Base-by-base conservation (phyloP, 352 stramenopile species). In the Phytophthora hybrid region DNA sequence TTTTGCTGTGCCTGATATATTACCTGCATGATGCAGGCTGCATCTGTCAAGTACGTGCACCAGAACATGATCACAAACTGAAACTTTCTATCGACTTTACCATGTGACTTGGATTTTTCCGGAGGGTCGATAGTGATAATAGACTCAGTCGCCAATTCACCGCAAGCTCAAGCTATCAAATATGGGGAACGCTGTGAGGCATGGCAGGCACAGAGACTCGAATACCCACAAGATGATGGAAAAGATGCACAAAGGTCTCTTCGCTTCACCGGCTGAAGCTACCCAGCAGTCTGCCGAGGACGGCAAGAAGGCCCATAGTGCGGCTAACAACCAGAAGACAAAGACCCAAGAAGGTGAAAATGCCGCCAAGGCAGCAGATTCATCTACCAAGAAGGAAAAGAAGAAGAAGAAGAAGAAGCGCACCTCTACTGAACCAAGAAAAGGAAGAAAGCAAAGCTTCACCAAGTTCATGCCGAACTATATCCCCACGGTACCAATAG, bases 231-330 rank as follows among this genome's bases (percentile, higher is more conserved):
- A 51, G 44, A 51, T 51, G 16, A 16, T 51, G 44, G 55, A 47
- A 11, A 61, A 61, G n/a, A 61, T 47, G 55, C 19, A 47, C 55
- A 61, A 61, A 61, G 55, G 55, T 26, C 31, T 49, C 29, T 61
- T 46, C 14, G 29, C 31, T 61, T 13, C 31, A 14, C 31, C 26
- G 11, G 13, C 18, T n/a, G 18, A 32, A 60, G 16, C 18, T 10
- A 47, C 52, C 6, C 37, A 44, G 18, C n/a, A 52, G 18, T 23
- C 47, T 31, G 18, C 55, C 55, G 49, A 61, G 14, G 32, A 5
- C n/a, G 21, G 32, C n/a, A 31, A n/a, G 55, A 61, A 61, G 23
- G 32, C 31, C 5, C 41, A 61, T 19, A 26, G 0, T n/a, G 1
- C 16, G 4, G 6, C 46, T 10, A 52, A 19, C 46, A 23, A 26